Percentiles rank a stretch among this genome's conserved stretches.
Evolutionary conservation across 2,329 filamentous ascomycete genomes (phyloP).

Genomic region (Calonectria naviculata): DNA sequence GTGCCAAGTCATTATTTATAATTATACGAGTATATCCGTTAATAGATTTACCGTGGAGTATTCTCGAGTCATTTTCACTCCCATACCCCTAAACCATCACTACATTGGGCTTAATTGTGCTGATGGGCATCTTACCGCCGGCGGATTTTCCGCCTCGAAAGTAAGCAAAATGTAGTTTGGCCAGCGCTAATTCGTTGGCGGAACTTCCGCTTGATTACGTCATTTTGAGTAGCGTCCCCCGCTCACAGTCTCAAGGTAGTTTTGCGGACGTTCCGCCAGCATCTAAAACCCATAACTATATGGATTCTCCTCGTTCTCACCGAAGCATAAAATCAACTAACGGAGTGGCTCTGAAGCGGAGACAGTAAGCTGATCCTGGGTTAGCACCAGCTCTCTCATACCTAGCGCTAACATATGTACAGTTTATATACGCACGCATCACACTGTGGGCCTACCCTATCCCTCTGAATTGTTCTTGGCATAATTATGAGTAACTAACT

Average conservation of each 20-base stretch:
- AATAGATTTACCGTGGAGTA: too few relatives aligned
- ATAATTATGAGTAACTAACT: too few relatives aligned
- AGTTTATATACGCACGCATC: neutral
- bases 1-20: neutral
- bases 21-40: too few relatives aligned
- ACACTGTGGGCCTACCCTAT: neutral
- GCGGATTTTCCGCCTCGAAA: neutral
- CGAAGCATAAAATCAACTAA: too few relatives aligned
- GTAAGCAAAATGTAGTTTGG: neutral
- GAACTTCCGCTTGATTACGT: neutral
- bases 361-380: too few relatives aligned
- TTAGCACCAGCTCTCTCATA: too few relatives aligned
- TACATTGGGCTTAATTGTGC: neutral
- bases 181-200: neutral
- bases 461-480: neutral
- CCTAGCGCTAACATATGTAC: neutral
- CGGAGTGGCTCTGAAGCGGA: too few relatives aligned
- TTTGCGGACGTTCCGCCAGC: neutral
- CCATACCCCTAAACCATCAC: too few relatives aligned
- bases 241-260: neutral
- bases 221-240: neutral
- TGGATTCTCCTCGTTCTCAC: neutral
- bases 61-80: neutral
- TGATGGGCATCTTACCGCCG: neutral
- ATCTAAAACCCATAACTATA: neutral